Evolutionary conservation across 345 rosid genomes (phyloP).

Genomic region (Salix udensis): DNA sequence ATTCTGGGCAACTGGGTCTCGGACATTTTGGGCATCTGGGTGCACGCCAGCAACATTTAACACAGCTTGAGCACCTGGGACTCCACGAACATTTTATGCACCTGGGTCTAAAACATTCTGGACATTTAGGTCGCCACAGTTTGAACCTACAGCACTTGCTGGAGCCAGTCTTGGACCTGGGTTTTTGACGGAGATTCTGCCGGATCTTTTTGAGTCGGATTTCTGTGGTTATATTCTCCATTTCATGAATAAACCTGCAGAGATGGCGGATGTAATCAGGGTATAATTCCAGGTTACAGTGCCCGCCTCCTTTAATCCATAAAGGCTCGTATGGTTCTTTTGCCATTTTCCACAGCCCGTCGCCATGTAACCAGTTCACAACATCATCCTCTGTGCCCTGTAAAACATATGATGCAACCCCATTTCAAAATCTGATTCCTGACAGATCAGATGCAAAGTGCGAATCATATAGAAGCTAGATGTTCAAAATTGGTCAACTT

Average conservation of each 20-base stretch:
- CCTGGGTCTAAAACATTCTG: conserved; percentile 28
- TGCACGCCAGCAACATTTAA: conserved; percentile 4
- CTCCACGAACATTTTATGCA: conserved; percentile 29
- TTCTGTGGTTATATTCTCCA: conserved; percentile 76
- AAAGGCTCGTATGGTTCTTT: conserved; percentile 89
- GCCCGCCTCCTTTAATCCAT: conserved; percentile 99
- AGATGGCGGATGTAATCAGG: conserved; percentile 91
- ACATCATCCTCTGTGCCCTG: conserved; percentile 99
- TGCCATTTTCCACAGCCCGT: conserved; percentile 85
- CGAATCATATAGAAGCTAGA: not conserved
- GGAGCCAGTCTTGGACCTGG: conserved; percentile 25
- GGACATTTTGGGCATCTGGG: too few species aligned
- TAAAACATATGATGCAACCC: not conserved
- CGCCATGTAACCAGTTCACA: conserved; percentile 94
- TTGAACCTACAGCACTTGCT: conserved; percentile 48
- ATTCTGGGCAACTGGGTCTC: too few species aligned
- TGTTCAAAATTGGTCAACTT: not conserved
- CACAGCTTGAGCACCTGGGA: conserved; percentile 40
- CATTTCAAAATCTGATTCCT: not conserved
- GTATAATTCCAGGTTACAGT: conserved; percentile 92
- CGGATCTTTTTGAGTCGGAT: conserved; percentile 68
- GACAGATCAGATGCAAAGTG: not conserved
- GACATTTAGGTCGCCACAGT: conserved; percentile 43
- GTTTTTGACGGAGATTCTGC: conserved; percentile 43
- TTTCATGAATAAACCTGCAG: conserved; percentile 70